These are phyloP conservation scores for Cetraspora pellucida DNA, from an alignment of 192 early-diverging fungal species.

Conservation along the genomic window DNA sequence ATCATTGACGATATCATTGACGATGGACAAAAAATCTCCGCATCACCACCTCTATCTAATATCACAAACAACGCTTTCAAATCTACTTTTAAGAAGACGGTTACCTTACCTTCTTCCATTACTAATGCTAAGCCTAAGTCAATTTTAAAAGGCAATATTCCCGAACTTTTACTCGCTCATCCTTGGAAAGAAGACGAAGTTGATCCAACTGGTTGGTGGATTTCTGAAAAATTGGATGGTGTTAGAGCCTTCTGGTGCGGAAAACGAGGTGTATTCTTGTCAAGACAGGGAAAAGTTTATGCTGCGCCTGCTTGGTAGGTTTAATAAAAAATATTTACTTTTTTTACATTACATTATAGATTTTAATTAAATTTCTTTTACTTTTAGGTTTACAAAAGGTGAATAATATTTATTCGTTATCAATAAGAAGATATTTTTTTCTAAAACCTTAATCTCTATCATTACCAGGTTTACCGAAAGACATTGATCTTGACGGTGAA, in stretches of 20 bases:
- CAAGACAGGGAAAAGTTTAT: neutral
- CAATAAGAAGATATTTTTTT: neutral
- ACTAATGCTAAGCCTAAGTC: neutral
- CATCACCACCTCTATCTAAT: too few relatives aligned
- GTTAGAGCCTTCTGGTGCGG: constrained; percentile 3
- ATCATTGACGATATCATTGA: too few relatives aligned
- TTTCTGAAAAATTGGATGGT: constrained; percentile 67
- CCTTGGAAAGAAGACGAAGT: constrained; percentile 43
- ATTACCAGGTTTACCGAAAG: constrained; percentile 48
- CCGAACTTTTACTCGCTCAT: constrained; percentile 46
- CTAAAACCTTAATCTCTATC: constrained; percentile 57
- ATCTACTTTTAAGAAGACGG: neutral
- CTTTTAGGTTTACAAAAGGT: constrained; percentile 63
- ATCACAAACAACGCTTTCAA: neutral
- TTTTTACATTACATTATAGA: neutral
- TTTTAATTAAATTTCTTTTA: constrained; percentile 38
- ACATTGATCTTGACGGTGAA: constrained; percentile 70
- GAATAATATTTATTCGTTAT: constrained; percentile 1
- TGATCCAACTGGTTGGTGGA: constrained; percentile 73
- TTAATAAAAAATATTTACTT: neutral
- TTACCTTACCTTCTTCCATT: neutral
- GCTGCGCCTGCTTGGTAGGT: neutral
- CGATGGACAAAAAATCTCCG: too few relatives aligned
- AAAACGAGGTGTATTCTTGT: constrained; percentile 4
- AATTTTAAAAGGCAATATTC: constrained; percentile 37